Evolutionary conservation across 1,139 yeast species (phyloP), one percentile per base, ranked within the genome.

Genomic region (Yamadazyma jaroonii): DNA sequence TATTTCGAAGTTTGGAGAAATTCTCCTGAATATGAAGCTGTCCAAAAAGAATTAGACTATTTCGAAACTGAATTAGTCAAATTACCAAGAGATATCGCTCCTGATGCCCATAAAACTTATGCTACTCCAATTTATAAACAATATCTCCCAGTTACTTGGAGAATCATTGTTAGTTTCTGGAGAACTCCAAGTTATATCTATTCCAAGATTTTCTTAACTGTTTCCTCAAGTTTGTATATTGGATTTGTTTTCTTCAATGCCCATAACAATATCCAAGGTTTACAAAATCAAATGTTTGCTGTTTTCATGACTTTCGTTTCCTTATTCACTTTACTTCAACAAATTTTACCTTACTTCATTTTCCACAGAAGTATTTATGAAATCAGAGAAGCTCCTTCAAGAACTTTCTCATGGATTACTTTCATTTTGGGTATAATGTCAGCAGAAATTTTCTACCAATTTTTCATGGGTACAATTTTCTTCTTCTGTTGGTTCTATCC

Each of bases 161-260:
- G 87, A 58, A 79, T 76, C 28, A 62, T 80, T 47, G 72, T 77
- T 50, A 85, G 81, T 54, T 74, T 80, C 55, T 84, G 85, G 84
- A 75, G 95, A 66, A 72, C 86, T n/a, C 92, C 92, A 14, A 53
- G 67, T 21, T 84, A 82, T 56, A 74, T 83, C 35, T 83, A 83
- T 75, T 70, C 87, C 37, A 84, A 84, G 63, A 38, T 81, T 17
- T 62, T 76, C 46, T 67, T 84, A 53, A 64, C 77, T 24, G 48
- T 72, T 25, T 53, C 72, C 25, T 61, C 83, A 32, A 64, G 81
- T 11, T 47, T 84, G 28, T 81, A 84, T 62, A 80, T 81, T 53
- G 94, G 95, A 26, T 84, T 85, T 56, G 73, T 88, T 2, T 84
- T 84, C 58, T 84, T 67, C 67, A 79, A 79, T 41, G 84, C 89